Evolutionary conservation across 495 filamentous ascomycete species (phyloP), one percentile per base, ranked within the genome.

Genomic region (Neurospora sp.): DNA sequence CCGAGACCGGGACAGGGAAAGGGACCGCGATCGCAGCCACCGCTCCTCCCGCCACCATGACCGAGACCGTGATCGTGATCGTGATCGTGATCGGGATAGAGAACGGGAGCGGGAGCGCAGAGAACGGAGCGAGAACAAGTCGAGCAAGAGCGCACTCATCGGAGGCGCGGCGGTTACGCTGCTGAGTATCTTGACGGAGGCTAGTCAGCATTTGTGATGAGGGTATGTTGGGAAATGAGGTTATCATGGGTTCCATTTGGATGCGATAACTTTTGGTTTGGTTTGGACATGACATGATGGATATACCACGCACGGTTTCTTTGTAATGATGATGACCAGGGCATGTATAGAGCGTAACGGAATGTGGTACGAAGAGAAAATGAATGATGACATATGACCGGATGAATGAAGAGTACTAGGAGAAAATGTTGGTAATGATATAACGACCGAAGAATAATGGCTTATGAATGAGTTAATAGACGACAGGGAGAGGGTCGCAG

Each of bases 101-200:
- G 75, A 78, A 5, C 42, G 75, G 31, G 81, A 78, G 5, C 42
- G 75, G 23, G 81, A 77, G 41, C 39, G 73, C 23, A 54, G 75
- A n/a, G 77, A 79, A 54, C 71, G 74, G 6, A 73, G 76, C 39
- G 77, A 79, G 1, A 81, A 35, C 31, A 35, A 80, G 40, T 74
- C 77, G 31, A 48, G 72, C 9, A 74, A 77, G 6, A 84, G 80
- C 74, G 78, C 83, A 12, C 77, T 82, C 40, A 82, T 89, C 14
- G 85, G 87, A 20, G 84, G 86, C 2, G 86, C 86, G 4, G 85
- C 86, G 1, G 85, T 81, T 10, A 85, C 83, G 18, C 78, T 88
- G 77, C 69, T 89, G 70, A 84, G 83, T 73, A 85, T 88, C 20
- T 71, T 89, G 69, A 81, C 83, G 10, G 85, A 88, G 75, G 87